Base-by-base conservation (phyloP, 768 basidiomycete species). In the Trametes cingulata region DNA sequence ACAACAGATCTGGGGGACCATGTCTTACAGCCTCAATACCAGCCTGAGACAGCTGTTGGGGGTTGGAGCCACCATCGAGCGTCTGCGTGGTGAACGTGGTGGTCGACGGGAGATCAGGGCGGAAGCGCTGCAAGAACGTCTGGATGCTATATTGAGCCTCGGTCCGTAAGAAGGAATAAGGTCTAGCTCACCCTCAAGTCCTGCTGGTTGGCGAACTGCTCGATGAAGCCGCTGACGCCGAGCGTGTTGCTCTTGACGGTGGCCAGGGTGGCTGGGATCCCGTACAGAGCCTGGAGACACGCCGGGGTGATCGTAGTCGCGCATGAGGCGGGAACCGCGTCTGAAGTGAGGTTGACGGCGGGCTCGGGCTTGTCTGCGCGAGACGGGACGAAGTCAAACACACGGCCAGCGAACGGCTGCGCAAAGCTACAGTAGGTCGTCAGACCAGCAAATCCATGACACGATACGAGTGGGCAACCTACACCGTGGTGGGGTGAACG, bases 371-470 rank as follows among this genome's bases (percentile, higher is more conserved):
- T 46, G 15, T 43, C 40, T 14, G 41, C 40, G 25, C 42, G 47
- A 41, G 27, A 35, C 8, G 66, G 63, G 27, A 78, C 71, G 36
- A 82, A 56, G 15, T 60, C 24, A 42, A 65, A 47, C 24, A 59
- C 63, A 5, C 40, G 55, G 54, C 40, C 24, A 19, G 15, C 27
- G 46, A 56, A 61, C 4, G 68, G 59, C 24, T 62, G 61, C 22
- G 58, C 57, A 74, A 43, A 85, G 78, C 69, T 84, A 78, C 19
- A 12, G 27, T 46, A 50, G n/a, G 43, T 40, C 12, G 9, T 37
- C 4, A 52, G 25, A 20, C n/a, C 19, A n/a, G 10, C n/a, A 19
- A 6, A 19, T 13, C 17, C 29, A 19, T 19, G 17, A 22, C n/a
- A n/a, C n/a, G 7, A 10, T 15, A 3, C 19, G 6, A 29, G 1